Evolutionary conservation across 2,329 filamentous ascomycete genomes (phyloP).

Genomic region (Botryosphaeria dothidea): DNA sequence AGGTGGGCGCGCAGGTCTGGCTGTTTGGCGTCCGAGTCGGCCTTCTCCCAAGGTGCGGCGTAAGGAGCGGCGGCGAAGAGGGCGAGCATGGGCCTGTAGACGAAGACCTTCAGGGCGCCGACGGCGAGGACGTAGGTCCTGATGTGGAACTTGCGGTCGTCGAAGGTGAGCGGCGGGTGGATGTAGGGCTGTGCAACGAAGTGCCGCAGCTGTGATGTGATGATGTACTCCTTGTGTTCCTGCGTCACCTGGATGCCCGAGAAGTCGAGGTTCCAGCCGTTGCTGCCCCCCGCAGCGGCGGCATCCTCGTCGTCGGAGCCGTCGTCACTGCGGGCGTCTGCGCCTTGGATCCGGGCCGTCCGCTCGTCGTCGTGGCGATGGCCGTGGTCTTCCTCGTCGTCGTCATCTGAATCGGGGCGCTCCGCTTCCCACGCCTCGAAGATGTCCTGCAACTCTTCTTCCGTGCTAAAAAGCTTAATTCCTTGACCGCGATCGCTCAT

Average conservation of each 20-base stretch:
- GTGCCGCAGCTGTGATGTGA: conserved; percentile 88
- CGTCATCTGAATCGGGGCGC: conserved; percentile 59
- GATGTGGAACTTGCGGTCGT: conserved; percentile 87
- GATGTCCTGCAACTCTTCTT: conserved; percentile 79
- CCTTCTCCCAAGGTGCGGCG: conserved; percentile 56
- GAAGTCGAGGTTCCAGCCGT: neutral
- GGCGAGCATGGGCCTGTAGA: conserved; percentile 89
- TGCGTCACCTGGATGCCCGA: conserved; percentile 22
- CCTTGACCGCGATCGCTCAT: conserved; percentile 98
- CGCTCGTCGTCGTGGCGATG: conserved; percentile 27
- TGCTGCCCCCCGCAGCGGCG: neutral
- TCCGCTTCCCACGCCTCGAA: conserved; percentile 89
- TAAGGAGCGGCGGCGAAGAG: conserved; percentile 83
- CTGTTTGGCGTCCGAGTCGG: conserved; percentile 29
- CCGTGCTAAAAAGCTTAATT: conserved; percentile 83
- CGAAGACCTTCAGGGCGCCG: conserved; percentile 77
- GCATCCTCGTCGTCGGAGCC: conserved; percentile 28
- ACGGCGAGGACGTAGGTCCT: conserved; percentile 84
- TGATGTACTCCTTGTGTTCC: conserved; percentile 57
- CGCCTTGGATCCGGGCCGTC: conserved; percentile 22
- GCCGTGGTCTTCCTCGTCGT: conserved; percentile 40
- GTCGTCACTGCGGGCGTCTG: conserved; percentile 42
- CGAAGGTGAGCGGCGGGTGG: conserved; percentile 75
- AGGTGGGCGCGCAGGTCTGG: conserved; percentile 72
- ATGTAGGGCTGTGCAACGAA: conserved; percentile 97